Base-by-base conservation (phyloP, 768 basidiomycete genomes). In the Leucocoprinus sp. region DNA sequence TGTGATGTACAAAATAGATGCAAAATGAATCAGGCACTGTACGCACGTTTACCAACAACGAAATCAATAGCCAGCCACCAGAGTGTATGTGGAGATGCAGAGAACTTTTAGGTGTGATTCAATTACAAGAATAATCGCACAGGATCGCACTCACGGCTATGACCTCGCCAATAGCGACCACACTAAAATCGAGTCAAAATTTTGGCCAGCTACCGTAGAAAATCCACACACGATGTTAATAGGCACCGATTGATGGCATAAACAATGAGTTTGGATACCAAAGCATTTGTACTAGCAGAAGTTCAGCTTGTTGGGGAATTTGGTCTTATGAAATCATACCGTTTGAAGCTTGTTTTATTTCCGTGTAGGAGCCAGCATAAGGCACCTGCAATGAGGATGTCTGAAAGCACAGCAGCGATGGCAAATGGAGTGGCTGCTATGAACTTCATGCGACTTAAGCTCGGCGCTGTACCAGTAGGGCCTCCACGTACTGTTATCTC, bases 171-270 rank as follows among this genome's bases (percentile, higher is more conserved):
- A 67, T 55, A 15, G 68, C 68, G 15, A 67, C 63, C 15, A 62
- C 57, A 14, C 66, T 64, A 40, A 36, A 22, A 21, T 7, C 8
- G 33, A 21, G 12, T 37, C 33, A 23, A 41, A 4, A 43, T 21
- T 15, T 14, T 7, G 14, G 5, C 23, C 11, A 38, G 29, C 8
- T 1, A 29, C 11, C n/a, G 17, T 18, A 31, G 14, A 12, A 2
- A 12, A n/a, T 42, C 1, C 3, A 59, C 70, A 43, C 49, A 74
- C 71, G 69, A 69, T 23, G 73, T 74, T 29, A 75, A 54, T 9
- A 75, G 48, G 44, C 71, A 74, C 4, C 72, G 71, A 49, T 74
- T 74, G 50, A 75, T 69, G 4, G 73, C 69, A 49, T 70, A 75
- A 19, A 75, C 54, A 4, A 74, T 75, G 19, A 75, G 56, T 1